Evolutionary conservation across 2,329 filamentous ascomycete species (phyloP).

Genomic region (Karstenula rhodostoma): DNA sequence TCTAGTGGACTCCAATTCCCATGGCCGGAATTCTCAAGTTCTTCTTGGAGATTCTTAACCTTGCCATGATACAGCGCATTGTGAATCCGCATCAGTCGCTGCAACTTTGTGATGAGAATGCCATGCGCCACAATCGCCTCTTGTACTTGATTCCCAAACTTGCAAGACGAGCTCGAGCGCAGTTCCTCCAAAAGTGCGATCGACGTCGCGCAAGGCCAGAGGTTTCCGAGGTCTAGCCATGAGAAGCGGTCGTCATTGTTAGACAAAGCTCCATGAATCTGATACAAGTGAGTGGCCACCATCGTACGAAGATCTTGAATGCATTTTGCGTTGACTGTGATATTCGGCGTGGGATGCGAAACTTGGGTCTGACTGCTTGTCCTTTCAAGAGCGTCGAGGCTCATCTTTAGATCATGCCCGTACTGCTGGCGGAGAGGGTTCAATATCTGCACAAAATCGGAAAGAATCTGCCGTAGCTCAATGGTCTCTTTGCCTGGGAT

Average conservation of each 20-base stretch:
- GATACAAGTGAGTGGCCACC: constrained; percentile 23
- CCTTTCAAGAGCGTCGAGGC: constrained; percentile 41
- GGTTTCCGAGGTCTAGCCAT: constrained; percentile 52
- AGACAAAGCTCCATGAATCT: constrained; percentile 25
- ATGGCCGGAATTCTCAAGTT: constrained; percentile 58
- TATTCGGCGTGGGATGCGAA: constrained; percentile 17
- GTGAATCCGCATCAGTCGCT: constrained; percentile 54
- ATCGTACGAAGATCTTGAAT: constrained; percentile 22
- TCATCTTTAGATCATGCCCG: constrained; percentile 41
- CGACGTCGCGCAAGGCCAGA: constrained; percentile 57
- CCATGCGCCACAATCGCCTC: constrained; percentile 55
- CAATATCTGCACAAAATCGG: constrained; percentile 33
- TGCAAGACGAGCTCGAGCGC: constrained; percentile 38
- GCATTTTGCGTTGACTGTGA: constrained; percentile 7
- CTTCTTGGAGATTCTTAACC: constrained; percentile 24
- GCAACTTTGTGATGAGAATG: constrained; percentile 52
- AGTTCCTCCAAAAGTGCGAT: constrained; percentile 58
- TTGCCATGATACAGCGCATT: constrained; percentile 31
- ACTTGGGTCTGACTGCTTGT: constrained; percentile 14
- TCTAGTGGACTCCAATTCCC: constrained; percentile 60
- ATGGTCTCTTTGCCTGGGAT: constrained; percentile 15
- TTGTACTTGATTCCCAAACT: constrained; percentile 48
- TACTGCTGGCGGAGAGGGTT: constrained; percentile 50
- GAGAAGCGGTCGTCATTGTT: constrained; percentile 32
- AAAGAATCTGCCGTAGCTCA: constrained; percentile 45